Evolutionary conservation across 306 rosid genomes (phyloP), one percentile per base, ranked within the genome.

Genomic region (Dalbergia oliveri): DNA sequence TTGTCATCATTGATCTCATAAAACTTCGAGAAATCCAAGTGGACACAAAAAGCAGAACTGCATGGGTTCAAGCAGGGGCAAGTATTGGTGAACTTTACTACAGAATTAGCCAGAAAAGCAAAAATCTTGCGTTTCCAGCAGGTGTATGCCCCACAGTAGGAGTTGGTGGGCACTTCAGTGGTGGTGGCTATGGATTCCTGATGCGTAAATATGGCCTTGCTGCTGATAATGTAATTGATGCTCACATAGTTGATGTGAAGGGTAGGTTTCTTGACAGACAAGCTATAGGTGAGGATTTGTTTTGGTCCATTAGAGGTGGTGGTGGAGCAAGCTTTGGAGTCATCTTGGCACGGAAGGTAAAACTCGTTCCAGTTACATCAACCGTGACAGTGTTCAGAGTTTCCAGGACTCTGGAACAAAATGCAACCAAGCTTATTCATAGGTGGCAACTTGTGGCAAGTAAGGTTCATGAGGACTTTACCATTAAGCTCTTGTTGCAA

Each of bases 251-350:
- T 23, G 86, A 89, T 41, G 89, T 62, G 4, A 83, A 89, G 0
- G 23, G 23, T 21, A 21, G 70, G 51, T n/a, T 90, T 53, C 88
- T 86, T 10, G 92, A 90, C n/a, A 83, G 90, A 50, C 23, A 83
- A 61, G 16, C 86, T 15, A 90, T 88, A 92, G 93, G 93, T 10
- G 91, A 88, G 16, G 93, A 90, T 76, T 72, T 92, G 31, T 92
- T 90, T 72, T 92, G 93, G 97, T 92, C 96, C 4, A 89, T 90
- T 41, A 83, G 87, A 68, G 96, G 97, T 4, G 96, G 96, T 23
- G 92, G 94, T 0, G 92, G 90, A 19, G 89, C 87, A 4, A 88
- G 90, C 66, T 93, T 90, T 50, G 92, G 96, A 16, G 91, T 93
- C 8, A 64, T 89, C 3, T 12, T 88, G 3, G 68, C 92, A 4